These are phyloP conservation scores for Pholiota adiposa DNA, from an alignment of 1,284 basidiomycete species.

Conservation along the genomic window DNA sequence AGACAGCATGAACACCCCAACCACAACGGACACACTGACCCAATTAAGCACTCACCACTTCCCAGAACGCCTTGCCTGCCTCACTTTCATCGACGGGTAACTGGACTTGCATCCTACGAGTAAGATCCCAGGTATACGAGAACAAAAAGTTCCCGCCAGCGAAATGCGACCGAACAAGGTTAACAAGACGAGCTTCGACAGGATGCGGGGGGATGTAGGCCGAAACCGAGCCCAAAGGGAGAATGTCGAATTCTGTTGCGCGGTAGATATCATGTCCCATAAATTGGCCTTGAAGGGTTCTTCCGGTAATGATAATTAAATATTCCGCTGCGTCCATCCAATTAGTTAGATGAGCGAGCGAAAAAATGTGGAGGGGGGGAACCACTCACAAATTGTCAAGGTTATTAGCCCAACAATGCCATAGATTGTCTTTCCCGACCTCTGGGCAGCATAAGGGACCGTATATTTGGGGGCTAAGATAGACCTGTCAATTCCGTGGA, in stretches of 20 bases:
- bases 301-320: slow-evolving; percentile 86
- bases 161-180: slow-evolving; percentile 87
- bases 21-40: neutral
- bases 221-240: slow-evolving; percentile 80
- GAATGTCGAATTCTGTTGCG: slow-evolving; percentile 91
- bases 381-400: slow-evolving; percentile 76
- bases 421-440: slow-evolving; percentile 69
- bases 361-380: neutral
- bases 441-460: slow-evolving; percentile 56
- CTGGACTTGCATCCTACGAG: slow-evolving; percentile 88
- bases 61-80: slow-evolving; percentile 68
- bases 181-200: slow-evolving; percentile 87
- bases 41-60: slow-evolving; percentile 53
- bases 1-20: slow-evolving; percentile 15
- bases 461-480: slow-evolving; percentile 55
- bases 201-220: slow-evolving; percentile 75
- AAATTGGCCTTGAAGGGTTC: slow-evolving; percentile 80
- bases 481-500: slow-evolving; percentile 10
- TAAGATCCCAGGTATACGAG: slow-evolving; percentile 92
- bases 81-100: slow-evolving; percentile 58
- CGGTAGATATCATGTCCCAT: slow-evolving; percentile 88
- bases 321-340: slow-evolving; percentile 76
- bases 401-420: slow-evolving; percentile 89
- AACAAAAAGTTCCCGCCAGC: slow-evolving; percentile 85
- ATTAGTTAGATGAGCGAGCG: neutral